Percentiles rank a stretch among this genome's conserved stretches.
These are phyloP conservation scores for Suillus weaverae DNA, from an alignment of 768 basidiomycete genomes.

Conservation along the genomic window DNA sequence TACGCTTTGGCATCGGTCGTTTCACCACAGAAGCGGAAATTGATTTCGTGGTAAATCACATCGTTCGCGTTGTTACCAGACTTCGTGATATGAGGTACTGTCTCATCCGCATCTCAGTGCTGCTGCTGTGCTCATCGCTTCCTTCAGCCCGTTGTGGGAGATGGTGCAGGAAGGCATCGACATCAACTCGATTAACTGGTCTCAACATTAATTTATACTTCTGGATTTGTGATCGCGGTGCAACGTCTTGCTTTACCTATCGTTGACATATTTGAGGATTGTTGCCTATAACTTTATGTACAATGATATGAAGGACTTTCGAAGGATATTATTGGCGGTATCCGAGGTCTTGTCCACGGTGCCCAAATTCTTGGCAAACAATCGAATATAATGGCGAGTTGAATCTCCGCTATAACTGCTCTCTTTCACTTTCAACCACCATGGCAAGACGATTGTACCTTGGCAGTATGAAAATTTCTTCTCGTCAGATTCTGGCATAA, in stretches of 20 bases:
- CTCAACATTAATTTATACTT: slow-evolving; percentile 47
- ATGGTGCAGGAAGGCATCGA: slow-evolving; percentile 99
- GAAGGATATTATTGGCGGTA: slow-evolving; percentile 9
- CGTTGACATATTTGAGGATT: not conserved
- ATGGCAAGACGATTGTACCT: slow-evolving; percentile 88
- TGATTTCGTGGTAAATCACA: slow-evolving; percentile 88
- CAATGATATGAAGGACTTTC: not conserved
- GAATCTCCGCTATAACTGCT: slow-evolving; percentile 30
- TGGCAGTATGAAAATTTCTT: slow-evolving; percentile 56
- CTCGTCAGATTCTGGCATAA: slow-evolving; percentile 7
- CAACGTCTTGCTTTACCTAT: not conserved
- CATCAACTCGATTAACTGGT: slow-evolving; percentile 93
- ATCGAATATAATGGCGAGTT: slow-evolving; percentile 17
- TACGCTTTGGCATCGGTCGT: slow-evolving; percentile 96
- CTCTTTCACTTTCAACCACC: slow-evolving; percentile 35
- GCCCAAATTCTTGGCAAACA: slow-evolving; percentile 26
- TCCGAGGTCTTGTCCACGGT: slow-evolving; percentile 23
- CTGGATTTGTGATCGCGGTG: not conserved
- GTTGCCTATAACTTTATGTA: slow-evolving; percentile 9
- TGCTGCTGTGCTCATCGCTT: slow-evolving; percentile 13
- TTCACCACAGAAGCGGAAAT: slow-evolving; percentile 98
- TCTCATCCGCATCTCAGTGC: slow-evolving; percentile 5
- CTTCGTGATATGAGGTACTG: slow-evolving; percentile 91
- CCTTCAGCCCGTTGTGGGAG: slow-evolving; percentile 88
- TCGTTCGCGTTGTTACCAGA: slow-evolving; percentile 81